Evolutionary conservation across 1,284 basidiomycete genomes (phyloP).

Genomic region (Coniophora puteana): DNA sequence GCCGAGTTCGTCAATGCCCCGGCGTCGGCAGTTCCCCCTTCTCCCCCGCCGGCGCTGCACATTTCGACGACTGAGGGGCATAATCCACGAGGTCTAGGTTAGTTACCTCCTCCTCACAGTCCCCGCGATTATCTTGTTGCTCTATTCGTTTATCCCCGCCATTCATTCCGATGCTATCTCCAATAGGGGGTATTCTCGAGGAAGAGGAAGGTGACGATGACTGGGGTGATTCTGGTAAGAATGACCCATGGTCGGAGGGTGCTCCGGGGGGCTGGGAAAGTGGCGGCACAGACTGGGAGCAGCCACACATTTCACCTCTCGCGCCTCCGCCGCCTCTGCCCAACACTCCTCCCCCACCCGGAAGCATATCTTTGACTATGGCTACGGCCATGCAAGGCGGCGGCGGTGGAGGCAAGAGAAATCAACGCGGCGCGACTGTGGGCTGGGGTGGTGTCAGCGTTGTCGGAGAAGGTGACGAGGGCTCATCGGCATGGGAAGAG

Average conservation of each 20-base stretch:
- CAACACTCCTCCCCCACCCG: no score
- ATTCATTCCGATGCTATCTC: no score
- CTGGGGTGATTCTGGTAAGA: neutral
- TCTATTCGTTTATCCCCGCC: neutral
- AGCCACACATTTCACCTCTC: no score
- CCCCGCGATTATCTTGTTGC: neutral
- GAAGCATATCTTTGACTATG: no score
- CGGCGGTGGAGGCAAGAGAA: no score
- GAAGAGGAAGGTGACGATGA: neutral
- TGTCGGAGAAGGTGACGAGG: slow-evolving; percentile 6
- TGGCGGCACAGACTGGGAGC: no score
- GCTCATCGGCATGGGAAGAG: slow-evolving; percentile 12
- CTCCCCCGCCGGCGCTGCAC: slow-evolving; percentile 18
- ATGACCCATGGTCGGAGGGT: neutral
- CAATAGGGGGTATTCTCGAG: no score
- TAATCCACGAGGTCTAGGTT: slow-evolving; percentile 20
- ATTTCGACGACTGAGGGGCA: slow-evolving; percentile 25
- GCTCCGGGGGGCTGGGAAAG: neutral
- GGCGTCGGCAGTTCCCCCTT: slow-evolving; percentile 6
- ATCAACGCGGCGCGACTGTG: no score
- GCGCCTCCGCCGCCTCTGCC: no score
- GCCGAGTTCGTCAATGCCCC: no score
- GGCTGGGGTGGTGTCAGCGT: slow-evolving; percentile 7
- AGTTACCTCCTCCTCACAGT: slow-evolving; percentile 6
- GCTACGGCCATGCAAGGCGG: no score